Conservation (phyloP, 2,329 filamentous ascomycete species). For the Aureobasidium sp. region DNA sequence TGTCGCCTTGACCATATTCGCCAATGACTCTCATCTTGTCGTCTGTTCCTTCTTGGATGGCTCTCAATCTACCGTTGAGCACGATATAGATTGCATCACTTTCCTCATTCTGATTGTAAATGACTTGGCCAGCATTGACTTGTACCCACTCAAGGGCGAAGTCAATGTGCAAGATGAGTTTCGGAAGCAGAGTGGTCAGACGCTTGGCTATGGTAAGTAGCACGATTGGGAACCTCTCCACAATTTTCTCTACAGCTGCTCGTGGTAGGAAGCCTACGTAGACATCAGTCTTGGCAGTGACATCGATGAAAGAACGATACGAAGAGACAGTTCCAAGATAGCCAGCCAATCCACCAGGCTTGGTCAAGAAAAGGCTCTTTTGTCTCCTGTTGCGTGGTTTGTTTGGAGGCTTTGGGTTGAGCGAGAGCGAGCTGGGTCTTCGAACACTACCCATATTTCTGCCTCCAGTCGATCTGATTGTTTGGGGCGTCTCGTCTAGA, state of each 20-base stretch:
- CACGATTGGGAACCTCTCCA: constrained; percentile 86
- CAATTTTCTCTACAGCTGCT: constrained; percentile 78
- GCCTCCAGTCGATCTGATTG: background rate
- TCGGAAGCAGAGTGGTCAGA: constrained; percentile 79
- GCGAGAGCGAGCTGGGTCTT: background rate
- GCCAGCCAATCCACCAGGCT: constrained; percentile 87
- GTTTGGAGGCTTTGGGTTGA: constrained; percentile 13
- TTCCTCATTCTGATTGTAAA: constrained; percentile 89
- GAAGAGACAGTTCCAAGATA: constrained; percentile 93
- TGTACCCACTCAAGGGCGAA: constrained; percentile 98
- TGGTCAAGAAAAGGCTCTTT: constrained; percentile 79
- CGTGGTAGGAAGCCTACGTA: constrained; percentile 93
- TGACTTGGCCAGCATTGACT: constrained; percentile 87
- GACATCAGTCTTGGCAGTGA: constrained; percentile 95
- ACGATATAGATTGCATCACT: constrained; percentile 99
- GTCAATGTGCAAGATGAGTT: constrained; percentile 90
- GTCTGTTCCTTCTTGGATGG: constrained; percentile 73
- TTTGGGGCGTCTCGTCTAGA: constrained; percentile 4
- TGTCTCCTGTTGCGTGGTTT: constrained; percentile 18
- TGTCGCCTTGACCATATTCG: constrained; percentile 95
- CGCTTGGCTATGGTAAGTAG: constrained; percentile 94
- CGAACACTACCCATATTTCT: constrained; percentile 9
- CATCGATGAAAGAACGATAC: constrained; percentile 92
- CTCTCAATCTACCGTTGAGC: constrained; percentile 80
- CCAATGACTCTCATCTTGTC: constrained; percentile 79